A percentile compares a stretch with the other conserved stretches of the same genome.
Conservation (phyloP, 176 grass and related monocot genomes). For the Lolium rigidum region DNA sequence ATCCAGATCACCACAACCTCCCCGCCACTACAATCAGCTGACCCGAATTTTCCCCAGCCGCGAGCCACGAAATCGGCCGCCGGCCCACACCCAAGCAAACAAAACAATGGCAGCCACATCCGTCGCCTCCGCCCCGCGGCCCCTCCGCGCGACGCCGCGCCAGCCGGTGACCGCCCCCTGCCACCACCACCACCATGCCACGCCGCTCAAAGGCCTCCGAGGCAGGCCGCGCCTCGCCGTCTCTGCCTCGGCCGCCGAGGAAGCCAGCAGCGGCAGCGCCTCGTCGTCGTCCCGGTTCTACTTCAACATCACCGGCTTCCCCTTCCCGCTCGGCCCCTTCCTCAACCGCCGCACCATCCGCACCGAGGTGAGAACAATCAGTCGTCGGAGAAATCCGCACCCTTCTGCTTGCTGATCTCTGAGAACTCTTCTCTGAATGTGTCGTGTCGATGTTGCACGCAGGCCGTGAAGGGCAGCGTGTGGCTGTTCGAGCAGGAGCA, state of each 20-base stretch:
- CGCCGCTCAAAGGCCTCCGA: neutral
- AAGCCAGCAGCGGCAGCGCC: constrained; percentile 10
- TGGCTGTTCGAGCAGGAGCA: constrained; percentile 99
- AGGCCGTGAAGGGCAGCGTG: constrained; percentile 78
- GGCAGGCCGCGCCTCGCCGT: constrained; percentile 42
- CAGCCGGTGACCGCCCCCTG: neutral
- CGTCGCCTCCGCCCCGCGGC: constrained; percentile 39
- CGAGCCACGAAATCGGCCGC: neutral
- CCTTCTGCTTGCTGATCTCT: too few species aligned
- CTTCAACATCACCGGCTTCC: constrained; percentile 96
- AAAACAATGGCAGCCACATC: constrained; percentile 40
- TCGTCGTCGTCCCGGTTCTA: constrained; percentile 63
- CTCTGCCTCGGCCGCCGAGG: constrained; percentile 41
- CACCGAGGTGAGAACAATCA: constrained; percentile 50
- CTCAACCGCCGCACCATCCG: constrained; percentile 89
- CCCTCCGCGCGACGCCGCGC: constrained; percentile 14
- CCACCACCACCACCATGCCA: neutral
- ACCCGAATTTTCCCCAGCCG: neutral
- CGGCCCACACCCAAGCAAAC: neutral
- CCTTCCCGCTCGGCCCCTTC: constrained; percentile 95
- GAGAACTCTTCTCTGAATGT: too few species aligned
- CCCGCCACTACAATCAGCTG: constrained; percentile 12
- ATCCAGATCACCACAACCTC: constrained; percentile 25
- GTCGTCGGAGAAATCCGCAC: too few species aligned
- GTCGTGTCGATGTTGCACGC: neutral